Percentiles rank a stretch among this genome's conserved stretches.
Evolutionary conservation across 805 yeast genomes (phyloP).

Genomic region (Candida nanaspora): DNA sequence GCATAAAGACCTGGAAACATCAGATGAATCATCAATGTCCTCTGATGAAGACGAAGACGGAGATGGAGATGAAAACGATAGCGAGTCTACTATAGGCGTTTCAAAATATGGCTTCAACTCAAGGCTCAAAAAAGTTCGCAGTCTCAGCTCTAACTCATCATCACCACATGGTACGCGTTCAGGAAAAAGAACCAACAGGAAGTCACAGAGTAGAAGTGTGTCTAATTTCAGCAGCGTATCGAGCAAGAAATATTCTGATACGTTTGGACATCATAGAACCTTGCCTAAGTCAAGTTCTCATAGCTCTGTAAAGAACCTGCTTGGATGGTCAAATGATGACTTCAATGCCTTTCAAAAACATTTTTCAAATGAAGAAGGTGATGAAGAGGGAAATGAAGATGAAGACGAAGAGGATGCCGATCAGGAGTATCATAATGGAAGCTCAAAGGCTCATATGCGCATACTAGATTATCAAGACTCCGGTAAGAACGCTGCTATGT

Average conservation of each 20-base stretch:
- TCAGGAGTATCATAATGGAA: background rate
- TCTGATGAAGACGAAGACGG: background rate
- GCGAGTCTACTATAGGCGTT: background rate
- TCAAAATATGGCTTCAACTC: no score
- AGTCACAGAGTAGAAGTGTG: no score
- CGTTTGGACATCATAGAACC: background rate
- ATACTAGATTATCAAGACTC: no score
- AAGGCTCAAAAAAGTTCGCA: background rate
- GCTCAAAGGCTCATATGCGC: no score
- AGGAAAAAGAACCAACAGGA: background rate
- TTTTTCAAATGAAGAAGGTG: background rate
- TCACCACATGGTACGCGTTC: no score
- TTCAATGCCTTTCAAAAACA: constrained; percentile 8
- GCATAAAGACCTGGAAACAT: no score
- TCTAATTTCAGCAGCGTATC: background rate
- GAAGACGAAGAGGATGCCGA: background rate
- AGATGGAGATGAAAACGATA: background rate
- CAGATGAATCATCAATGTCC: no score
- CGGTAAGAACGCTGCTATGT: background rate
- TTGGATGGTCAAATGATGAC: constrained; percentile 15
- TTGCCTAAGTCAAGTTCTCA: background rate
- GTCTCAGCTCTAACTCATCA: background rate
- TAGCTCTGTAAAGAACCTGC: background rate
- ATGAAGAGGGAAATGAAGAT: background rate
- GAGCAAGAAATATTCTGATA: no score